A percentile compares a stretch with the other conserved stretches of the same genome.
These are phyloP conservation scores for Exophiala alcalophila DNA, from an alignment of 2,329 filamentous ascomycete genomes.

Conservation along the genomic window DNA sequence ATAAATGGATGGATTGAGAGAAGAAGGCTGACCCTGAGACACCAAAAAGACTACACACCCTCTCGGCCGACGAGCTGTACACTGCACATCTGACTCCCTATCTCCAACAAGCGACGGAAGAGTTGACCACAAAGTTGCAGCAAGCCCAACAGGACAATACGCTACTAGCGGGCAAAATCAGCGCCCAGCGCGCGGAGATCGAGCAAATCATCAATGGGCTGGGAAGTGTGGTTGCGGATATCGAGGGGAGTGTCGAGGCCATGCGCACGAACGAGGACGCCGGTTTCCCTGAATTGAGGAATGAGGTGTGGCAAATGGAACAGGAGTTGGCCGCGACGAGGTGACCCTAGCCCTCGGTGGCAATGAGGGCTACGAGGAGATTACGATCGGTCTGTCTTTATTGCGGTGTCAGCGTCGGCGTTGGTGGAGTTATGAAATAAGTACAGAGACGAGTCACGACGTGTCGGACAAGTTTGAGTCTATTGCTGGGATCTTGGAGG, in stretches of 20 bases:
- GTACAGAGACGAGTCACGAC: too few relatives aligned
- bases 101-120: slow-evolving; percentile 49
- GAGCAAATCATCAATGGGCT: slow-evolving; percentile 53
- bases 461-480: not conserved
- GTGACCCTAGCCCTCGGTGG: slow-evolving; percentile 5
- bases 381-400: slow-evolving; percentile 5
- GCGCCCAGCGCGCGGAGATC: slow-evolving; percentile 56
- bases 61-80: slow-evolving; percentile 56
- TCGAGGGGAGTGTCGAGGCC: slow-evolving; percentile 51
- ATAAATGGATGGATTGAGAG: too few relatives aligned
- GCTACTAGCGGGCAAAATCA: slow-evolving; percentile 51
- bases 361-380: not conserved
- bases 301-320: slow-evolving; percentile 45
- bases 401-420: slow-evolving; percentile 20
- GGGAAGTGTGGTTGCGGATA: slow-evolving; percentile 55
- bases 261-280: slow-evolving; percentile 36
- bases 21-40: slow-evolving; percentile 8
- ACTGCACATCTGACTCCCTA: slow-evolving; percentile 59
- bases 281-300: slow-evolving; percentile 36
- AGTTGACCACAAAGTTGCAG: slow-evolving; percentile 50
- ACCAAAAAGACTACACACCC: slow-evolving; percentile 57
- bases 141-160: slow-evolving; percentile 52
- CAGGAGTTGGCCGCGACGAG: slow-evolving; percentile 38
- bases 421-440: slow-evolving; percentile 19
- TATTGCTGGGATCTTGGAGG: too few relatives aligned